Base-by-base conservation (phyloP, 2,329 filamentous ascomycete species). In the Emericellopsis cladophorae region DNA sequence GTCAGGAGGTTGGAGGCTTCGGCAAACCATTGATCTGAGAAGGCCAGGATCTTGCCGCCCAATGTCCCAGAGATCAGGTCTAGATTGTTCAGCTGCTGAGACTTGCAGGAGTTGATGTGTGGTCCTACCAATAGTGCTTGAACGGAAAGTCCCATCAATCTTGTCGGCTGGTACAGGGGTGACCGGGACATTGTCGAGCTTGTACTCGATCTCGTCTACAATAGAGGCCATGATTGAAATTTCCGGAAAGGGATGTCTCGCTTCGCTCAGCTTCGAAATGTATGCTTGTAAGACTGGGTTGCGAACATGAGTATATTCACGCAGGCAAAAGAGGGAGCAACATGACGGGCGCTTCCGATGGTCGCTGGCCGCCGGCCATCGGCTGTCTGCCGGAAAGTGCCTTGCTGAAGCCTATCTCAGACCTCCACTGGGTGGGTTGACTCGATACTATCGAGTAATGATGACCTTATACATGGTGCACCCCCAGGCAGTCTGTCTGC, bases 1-100 rank as follows among this genome's bases (percentile, higher is more conserved):
- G 71, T 83, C 46, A 82, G 56, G 43, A 83, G 66, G 56, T 82
- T 82, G 43, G 64, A 52, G 18, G 79, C 78, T 49, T 79, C 73
- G 35, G 78, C 79, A 53, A 83, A 83, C 75, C 76, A 82, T 60
- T 83, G 65, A 54, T 83, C 74, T 38, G 78, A 82, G 57, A 72
- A 79, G 42, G 67, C 80, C 15, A 82, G 66, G 43, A 83, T 65
- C 55, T 74, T 77, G 44, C 77, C 76, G 46, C 76, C 79, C 36
- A 83, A 59, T 7, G 72, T 63, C 7, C 69, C 68, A 34, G 76
- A 81, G 42, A 79, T 60, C 39, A 82, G 63, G 53, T 81, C 77
- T 81, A 45, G 15, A 14, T 15, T 32, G 10, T 24, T 22, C n/a
- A 32, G 24, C 37, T 35, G 34, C 7, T 36, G 37, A 36, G 29